Evolutionary conservation across 2,329 filamentous ascomycete genomes (phyloP), one percentile per base, ranked within the genome.

Genomic region (Xylariaceae sp.): DNA sequence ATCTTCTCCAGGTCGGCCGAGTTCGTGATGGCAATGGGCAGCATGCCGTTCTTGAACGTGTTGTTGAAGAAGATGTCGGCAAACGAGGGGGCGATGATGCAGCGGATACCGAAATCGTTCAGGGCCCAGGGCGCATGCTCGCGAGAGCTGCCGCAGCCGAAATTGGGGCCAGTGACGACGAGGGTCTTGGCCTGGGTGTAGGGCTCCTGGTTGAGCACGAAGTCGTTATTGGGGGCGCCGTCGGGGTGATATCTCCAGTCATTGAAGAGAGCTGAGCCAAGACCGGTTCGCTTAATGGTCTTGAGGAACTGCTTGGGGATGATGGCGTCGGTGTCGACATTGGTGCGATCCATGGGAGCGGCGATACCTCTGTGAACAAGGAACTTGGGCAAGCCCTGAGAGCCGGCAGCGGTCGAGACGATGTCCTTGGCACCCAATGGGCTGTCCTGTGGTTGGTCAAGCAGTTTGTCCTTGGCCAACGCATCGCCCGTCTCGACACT

Each of bases 1-100:
- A 97, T 81, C 46, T 72, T 73, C 30, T 84, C 73, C 3, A 96
- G 69, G 21, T 76, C 72, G 1, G 66, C 70, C 50, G 78, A 66
- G 61, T 90, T 79, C 21, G 74, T 68, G 59, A 97, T 84, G 43
- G 74, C 67, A 45, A 97, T 79, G 33, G 90, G 89, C 48, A 97
- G 72, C 92, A 97, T 97, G 69, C 90, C 90, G 70, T 98, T 98
- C 76, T 98, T 97, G 78, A 96, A 97, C n/a, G 85, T 92, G 73
- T 98, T 98, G 78, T 95, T 96, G 78, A 90, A 94, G 79, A 96
- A 96, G 64, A 98, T 98, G 59, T 94, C 88, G 42, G 54, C 69
- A 46, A 76, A 79, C 1, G 85, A 89, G 1, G 88, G 87, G 1
- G 90, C 92, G 53, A 97, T 94, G 56, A 97, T 75, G 62, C 84